Base-by-base conservation (phyloP, 129 eudicot genomes). In the Heracleum sosnowskyi region DNA sequence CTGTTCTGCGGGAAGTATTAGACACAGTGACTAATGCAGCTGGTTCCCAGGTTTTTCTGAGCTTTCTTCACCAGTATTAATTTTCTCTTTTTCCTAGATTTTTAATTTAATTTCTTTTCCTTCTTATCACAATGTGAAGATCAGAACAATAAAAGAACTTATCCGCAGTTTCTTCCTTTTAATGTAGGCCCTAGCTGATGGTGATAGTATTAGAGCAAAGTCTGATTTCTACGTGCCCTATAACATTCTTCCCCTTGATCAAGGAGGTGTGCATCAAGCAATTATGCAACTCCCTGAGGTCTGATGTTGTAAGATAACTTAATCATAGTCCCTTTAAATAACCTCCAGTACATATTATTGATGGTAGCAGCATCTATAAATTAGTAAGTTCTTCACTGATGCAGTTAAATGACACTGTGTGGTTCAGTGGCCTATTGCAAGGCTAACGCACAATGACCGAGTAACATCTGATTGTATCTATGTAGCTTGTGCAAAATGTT, bases 241-340 rank as follows among this genome's bases (percentile, higher is more conserved):
- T 79, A 95, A 95, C 91, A 90, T 95, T 80, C 97, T 95, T 84
- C 99, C 99, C 73, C 96, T 95, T 83, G 91, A 89, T 87, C 90
- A 87, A 80, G 96, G 96, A 84, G 97, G 97, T 55, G 90, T 86
- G 79, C 92, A 90, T 82, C 99, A 87, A 66, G 90, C 97, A 47
- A 95, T 95, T 40, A 95, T 92, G 99, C 99, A 95, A 84, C 94
- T 95, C 70, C 97, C 96, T 18, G 99, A 95, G 99, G 99, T 95
- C n/a, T 75, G 86, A 71, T 82, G 46, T 81, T 82, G 63, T 78
- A 36, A 26, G 62, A 53, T 69, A 49, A 46, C 53, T 35, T 57
- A 53, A 57, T 53, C 70, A 64, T 11, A n/a, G 28, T 73, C 45
- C 78, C 66, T 57, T 15, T 74, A 33, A 11, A 55, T 31, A 74